These are phyloP conservation scores for Sphaerobolus stellatus DNA, from an alignment of 1,284 basidiomycete genomes.

Conservation along the genomic window DNA sequence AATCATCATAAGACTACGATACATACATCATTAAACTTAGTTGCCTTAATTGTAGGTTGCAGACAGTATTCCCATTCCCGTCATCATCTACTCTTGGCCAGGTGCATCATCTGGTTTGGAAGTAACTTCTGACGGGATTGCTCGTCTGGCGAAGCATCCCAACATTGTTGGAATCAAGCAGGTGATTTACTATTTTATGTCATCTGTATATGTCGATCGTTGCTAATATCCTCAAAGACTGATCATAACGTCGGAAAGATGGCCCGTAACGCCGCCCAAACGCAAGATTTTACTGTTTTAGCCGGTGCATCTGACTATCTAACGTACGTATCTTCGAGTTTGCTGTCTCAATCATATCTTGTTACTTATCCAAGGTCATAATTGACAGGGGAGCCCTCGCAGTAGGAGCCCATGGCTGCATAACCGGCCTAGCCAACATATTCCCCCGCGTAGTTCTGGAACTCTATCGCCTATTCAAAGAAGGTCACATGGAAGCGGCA, in stretches of 20 bases:
- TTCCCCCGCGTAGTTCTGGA: conserved; percentile 10
- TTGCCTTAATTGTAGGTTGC: conserved; percentile 52
- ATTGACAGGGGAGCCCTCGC: conserved; percentile 6
- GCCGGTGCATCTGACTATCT: conserved; percentile 65
- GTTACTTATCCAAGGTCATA: not conserved
- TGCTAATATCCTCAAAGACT: conserved; percentile 81
- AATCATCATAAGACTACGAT: not conserved
- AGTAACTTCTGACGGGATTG: conserved; percentile 5
- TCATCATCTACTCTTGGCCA: conserved; percentile 90
- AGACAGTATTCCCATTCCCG: conserved; percentile 79
- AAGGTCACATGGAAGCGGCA: conserved; percentile 73
- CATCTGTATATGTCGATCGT: conserved; percentile 73
- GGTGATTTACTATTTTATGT: conserved; percentile 81
- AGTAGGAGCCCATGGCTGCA: conserved; percentile 72
- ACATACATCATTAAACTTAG: not conserved
- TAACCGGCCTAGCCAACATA: conserved; percentile 53
- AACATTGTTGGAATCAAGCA: conserved; percentile 83
- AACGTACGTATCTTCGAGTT: conserved; percentile 71
- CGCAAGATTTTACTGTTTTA: conserved; percentile 54
- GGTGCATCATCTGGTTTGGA: conserved; percentile 14
- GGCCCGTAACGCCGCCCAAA: conserved; percentile 72
- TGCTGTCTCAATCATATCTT: conserved; percentile 35
- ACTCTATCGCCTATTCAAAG: conserved; percentile 44
- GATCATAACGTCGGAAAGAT: conserved; percentile 91
- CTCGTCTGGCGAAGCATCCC: conserved; percentile 52